Percentiles rank a stretch among this genome's conserved stretches.
Evolutionary conservation across 768 basidiomycete species (phyloP).

Genomic region (Tricholoma bakamatsutake): DNA sequence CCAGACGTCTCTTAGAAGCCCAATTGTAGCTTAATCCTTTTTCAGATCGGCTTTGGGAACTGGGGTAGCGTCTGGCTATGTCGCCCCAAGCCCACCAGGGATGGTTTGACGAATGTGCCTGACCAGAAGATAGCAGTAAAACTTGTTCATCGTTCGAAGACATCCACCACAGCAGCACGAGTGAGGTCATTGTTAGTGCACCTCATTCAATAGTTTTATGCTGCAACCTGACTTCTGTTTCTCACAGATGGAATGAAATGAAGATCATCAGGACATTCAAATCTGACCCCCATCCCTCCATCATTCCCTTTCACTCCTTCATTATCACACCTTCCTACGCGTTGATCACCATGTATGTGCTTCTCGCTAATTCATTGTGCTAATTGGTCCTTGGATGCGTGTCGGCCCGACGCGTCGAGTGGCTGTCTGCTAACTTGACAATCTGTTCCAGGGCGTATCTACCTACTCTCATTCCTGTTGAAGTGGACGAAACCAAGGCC

Average conservation of each 20-base stretch:
- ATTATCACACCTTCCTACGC: slow-evolving; percentile 90
- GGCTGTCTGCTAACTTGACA: slow-evolving; percentile 5
- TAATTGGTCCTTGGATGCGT: neutral
- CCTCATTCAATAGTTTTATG: neutral
- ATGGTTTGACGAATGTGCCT: slow-evolving; percentile 30
- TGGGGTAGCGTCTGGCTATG: slow-evolving; percentile 92
- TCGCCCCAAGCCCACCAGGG: slow-evolving; percentile 45
- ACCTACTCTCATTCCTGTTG: slow-evolving; percentile 82
- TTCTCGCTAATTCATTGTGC: neutral
- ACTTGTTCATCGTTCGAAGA: slow-evolving; percentile 84
- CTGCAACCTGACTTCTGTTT: slow-evolving; percentile 2
- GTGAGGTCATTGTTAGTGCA: slow-evolving; percentile 75
- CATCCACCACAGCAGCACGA: slow-evolving; percentile 81
- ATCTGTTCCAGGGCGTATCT: slow-evolving; percentile 66
- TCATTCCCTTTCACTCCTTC: slow-evolving; percentile 92
- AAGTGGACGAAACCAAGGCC: slow-evolving; percentile 75
- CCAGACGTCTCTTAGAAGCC: slow-evolving; percentile 5
- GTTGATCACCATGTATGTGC: slow-evolving; percentile 82
- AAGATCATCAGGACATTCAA: slow-evolving; percentile 87
- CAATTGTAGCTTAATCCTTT: slow-evolving; percentile 5
- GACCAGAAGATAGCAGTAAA: slow-evolving; percentile 81
- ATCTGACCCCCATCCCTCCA: slow-evolving; percentile 82
- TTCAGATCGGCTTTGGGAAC: slow-evolving; percentile 85
- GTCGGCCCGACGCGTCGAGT: slow-evolving; percentile 14
- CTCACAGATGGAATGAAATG: slow-evolving; percentile 90